These are phyloP conservation scores for Exserohilum turcica DNA, from an alignment of 2,329 filamentous ascomycete genomes.

Conservation along the genomic window DNA sequence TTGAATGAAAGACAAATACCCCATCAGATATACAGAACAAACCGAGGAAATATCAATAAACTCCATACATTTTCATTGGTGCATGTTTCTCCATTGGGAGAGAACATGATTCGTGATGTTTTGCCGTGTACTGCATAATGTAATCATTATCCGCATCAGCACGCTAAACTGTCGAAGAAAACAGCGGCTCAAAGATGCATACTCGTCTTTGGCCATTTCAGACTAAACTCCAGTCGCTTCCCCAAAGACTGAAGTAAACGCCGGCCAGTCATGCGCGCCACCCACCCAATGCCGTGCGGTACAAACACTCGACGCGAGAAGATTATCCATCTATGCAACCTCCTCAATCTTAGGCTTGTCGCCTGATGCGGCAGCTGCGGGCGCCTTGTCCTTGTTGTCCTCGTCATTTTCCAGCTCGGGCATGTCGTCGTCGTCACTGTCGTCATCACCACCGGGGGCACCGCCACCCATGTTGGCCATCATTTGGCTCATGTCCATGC, in stretches of 20 bases:
- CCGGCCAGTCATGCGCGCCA: slow-evolving; percentile 12
- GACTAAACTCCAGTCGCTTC: slow-evolving; percentile 8
- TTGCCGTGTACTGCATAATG: slow-evolving; percentile 21
- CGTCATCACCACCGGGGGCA: slow-evolving; percentile 44
- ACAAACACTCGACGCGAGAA: slow-evolving; percentile 20
- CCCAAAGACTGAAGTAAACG: slow-evolving; percentile 11
- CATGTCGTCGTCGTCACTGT: slow-evolving; percentile 72
- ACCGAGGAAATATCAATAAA: not conserved
- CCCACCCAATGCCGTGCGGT: slow-evolving; percentile 4
- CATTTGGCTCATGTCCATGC: slow-evolving; percentile 39
- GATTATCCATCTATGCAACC: slow-evolving; percentile 38
- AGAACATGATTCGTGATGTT: slow-evolving; percentile 17
- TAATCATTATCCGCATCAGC: slow-evolving; percentile 20
- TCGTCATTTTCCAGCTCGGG: slow-evolving; percentile 64
- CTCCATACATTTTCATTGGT: not conserved
- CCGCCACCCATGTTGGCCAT: slow-evolving; percentile 43
- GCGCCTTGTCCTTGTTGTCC: slow-evolving; percentile 28
- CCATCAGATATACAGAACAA: not conserved
- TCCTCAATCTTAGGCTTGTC: slow-evolving; percentile 56
- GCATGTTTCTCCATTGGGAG: not conserved
- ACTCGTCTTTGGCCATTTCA: slow-evolving; percentile 1
- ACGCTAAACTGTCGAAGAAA: slow-evolving; percentile 7
- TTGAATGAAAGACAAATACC: not conserved
- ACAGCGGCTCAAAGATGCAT: slow-evolving; percentile 7
- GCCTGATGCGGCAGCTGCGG: slow-evolving; percentile 33